A percentile compares a stretch with the other conserved stretches of the same genome.
These are phyloP conservation scores for Phylloboletellus chloephorus DNA, from an alignment of 1,284 basidiomycete species.

Conservation along the genomic window DNA sequence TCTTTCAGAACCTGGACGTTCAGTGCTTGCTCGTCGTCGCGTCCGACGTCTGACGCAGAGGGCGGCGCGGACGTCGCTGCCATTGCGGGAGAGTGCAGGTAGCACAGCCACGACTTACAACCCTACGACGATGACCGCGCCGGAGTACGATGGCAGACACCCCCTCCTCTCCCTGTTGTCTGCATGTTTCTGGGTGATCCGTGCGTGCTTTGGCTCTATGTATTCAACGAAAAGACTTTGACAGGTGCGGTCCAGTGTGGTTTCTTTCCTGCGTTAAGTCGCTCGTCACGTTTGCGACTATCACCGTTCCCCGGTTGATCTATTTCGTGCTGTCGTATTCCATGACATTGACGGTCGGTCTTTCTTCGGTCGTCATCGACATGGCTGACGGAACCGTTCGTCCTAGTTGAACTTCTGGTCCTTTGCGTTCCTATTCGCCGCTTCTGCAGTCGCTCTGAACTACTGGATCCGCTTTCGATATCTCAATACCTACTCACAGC, in stretches of 20 bases:
- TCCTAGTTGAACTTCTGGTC: slow-evolving; percentile 82
- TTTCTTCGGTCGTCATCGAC: slow-evolving; percentile 1
- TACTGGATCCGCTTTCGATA: slow-evolving; percentile 83
- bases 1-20: slow-evolving; percentile 73
- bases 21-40: slow-evolving; percentile 40
- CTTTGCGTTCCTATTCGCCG: slow-evolving; percentile 69
- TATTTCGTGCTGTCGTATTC: slow-evolving; percentile 82
- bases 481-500: slow-evolving; percentile 69
- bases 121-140: slow-evolving; percentile 21
- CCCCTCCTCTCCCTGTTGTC: slow-evolving; percentile 64
- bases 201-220: slow-evolving; percentile 41
- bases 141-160: slow-evolving; percentile 37
- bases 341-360: slow-evolving; percentile 74
- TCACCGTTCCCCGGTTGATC: slow-evolving; percentile 72
- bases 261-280: slow-evolving; percentile 70
- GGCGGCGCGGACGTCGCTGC: slow-evolving; percentile 26
- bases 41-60: slow-evolving; percentile 25
- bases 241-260: slow-evolving; percentile 53
- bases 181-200: slow-evolving; percentile 79
- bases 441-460: slow-evolving; percentile 64
- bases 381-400: slow-evolving; percentile 2
- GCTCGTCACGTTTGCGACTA: slow-evolving; percentile 71
- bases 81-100: slow-evolving; percentile 18
- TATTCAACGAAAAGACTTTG: slow-evolving; percentile 7
- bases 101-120: slow-evolving; percentile 30